Percentiles rank a stretch among this genome's conserved stretches.
Evolutionary conservation across 306 rosid genomes (phyloP).

Genomic region (Acacia acuminata): DNA sequence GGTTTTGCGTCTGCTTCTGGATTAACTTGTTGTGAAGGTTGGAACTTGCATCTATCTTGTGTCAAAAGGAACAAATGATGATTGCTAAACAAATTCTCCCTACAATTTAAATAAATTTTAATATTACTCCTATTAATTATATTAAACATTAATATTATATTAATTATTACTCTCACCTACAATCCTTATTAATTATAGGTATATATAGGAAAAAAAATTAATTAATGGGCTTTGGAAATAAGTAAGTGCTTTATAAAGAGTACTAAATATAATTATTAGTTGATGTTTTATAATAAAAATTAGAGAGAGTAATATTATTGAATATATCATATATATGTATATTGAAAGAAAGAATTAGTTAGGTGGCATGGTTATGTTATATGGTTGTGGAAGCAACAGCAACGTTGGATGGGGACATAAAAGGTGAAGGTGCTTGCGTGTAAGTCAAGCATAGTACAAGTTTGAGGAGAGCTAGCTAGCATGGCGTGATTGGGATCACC

Average conservation of each 20-base stretch:
- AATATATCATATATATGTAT: neutral
- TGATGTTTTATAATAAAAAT: too few relatives aligned
- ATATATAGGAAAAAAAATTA: too few relatives aligned
- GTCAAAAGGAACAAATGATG: neutral
- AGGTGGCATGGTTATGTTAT: neutral
- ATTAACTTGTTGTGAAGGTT: slow-evolving; percentile 2
- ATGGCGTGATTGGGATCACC: slow-evolving; percentile 1
- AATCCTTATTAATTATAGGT: too few relatives aligned
- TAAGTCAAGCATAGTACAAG: neutral
- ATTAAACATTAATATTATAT: too few relatives aligned
- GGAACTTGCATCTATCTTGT: neutral
- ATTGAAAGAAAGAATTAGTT: neutral
- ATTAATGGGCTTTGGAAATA: too few relatives aligned
- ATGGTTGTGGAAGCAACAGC: neutral
- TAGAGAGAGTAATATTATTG: too few relatives aligned
- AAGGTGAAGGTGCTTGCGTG: slow-evolving; percentile 1
- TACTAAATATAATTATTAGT: too few relatives aligned
- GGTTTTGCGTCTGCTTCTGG: neutral
- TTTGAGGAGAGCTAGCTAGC: neutral
- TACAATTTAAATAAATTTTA: too few relatives aligned
- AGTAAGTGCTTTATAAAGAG: too few relatives aligned
- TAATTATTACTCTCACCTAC: too few relatives aligned
- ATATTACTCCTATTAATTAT: too few relatives aligned
- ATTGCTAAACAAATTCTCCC: too few relatives aligned
- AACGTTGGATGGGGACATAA: neutral